These are phyloP conservation scores for Ambrosia artemisiifolia DNA, from an alignment of 129 eudicot genomes.

Conservation along the genomic window DNA sequence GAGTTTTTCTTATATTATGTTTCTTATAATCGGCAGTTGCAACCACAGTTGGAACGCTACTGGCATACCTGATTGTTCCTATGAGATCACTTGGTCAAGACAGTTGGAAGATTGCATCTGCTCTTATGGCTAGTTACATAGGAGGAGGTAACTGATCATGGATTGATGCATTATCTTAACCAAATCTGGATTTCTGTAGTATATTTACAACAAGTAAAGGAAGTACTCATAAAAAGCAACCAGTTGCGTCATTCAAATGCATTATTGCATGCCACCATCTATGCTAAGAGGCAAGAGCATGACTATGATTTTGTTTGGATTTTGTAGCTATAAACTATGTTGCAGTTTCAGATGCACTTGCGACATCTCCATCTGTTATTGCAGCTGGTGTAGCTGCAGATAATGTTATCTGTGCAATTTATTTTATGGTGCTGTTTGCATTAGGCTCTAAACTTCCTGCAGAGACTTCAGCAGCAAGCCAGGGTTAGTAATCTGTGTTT, in stretches of 20 bases:
- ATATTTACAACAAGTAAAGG: not conserved
- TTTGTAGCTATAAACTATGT: constrained; percentile 77
- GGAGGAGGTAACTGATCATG: constrained; percentile 66
- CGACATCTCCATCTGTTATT: constrained; percentile 61
- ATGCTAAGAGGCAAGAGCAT: not conserved
- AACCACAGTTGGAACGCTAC: constrained; percentile 67
- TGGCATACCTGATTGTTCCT: constrained; percentile 68
- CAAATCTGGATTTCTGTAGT: not conserved
- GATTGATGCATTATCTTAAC: not conserved
- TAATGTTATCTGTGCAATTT: constrained; percentile 73
- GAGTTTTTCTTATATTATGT: not conserved
- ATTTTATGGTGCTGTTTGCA: constrained; percentile 66
- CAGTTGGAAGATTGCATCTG: constrained; percentile 88
- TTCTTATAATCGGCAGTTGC: constrained; percentile 47
- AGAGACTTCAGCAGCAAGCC: constrained; percentile 41
- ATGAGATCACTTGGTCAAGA: constrained; percentile 90
- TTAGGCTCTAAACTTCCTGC: constrained; percentile 73
- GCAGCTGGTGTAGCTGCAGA: constrained; percentile 98
- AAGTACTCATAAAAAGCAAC: not conserved
- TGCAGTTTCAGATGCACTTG: constrained; percentile 79
- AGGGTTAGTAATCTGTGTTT: constrained; percentile 30
- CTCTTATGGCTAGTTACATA: constrained; percentile 91
- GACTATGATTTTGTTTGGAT: constrained; percentile 13
- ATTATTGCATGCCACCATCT: not conserved
- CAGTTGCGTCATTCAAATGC: not conserved